Evolutionary conservation across 2,329 filamentous ascomycete species (phyloP).

Genomic region (Ophiostoma himal-ulmi): DNA sequence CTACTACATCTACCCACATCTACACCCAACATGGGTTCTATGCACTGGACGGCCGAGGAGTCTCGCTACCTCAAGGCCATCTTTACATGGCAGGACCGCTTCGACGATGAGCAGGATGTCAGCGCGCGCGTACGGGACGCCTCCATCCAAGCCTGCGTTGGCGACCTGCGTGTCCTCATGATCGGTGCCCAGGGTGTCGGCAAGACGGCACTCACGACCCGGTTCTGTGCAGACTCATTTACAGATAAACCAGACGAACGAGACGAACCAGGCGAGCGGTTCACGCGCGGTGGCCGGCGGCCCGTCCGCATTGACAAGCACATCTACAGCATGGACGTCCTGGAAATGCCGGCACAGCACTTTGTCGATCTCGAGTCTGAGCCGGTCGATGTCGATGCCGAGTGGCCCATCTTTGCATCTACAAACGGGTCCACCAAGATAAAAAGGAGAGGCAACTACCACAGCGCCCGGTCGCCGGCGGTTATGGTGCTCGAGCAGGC

Average conservation of each 20-base stretch:
- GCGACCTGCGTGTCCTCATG: neutral
- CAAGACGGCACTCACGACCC: neutral
- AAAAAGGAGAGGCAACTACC: neutral
- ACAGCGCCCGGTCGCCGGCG: neutral
- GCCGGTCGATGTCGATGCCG: neutral
- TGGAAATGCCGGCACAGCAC: neutral
- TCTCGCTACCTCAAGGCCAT: conserved; percentile 38
- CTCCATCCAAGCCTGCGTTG: neutral
- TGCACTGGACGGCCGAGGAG: conserved; percentile 39
- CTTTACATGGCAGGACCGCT: conserved; percentile 37
- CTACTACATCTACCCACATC: neutral
- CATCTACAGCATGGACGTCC: neutral
- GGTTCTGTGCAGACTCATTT: neutral
- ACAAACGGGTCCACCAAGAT: neutral
- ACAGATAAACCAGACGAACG: neutral
- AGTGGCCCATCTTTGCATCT: neutral
- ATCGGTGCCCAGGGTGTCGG: neutral
- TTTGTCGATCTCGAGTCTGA: neutral
- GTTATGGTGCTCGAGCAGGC: neutral
- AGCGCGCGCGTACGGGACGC: neutral
- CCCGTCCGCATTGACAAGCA: neutral
- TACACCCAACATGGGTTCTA: conserved; percentile 26
- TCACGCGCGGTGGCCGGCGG: neutral
- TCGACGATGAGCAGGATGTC: conserved; percentile 23
- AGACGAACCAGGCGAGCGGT: neutral